Conservation (phyloP, 805 yeast species). For the Metschnikowia corniflorae region DNA sequence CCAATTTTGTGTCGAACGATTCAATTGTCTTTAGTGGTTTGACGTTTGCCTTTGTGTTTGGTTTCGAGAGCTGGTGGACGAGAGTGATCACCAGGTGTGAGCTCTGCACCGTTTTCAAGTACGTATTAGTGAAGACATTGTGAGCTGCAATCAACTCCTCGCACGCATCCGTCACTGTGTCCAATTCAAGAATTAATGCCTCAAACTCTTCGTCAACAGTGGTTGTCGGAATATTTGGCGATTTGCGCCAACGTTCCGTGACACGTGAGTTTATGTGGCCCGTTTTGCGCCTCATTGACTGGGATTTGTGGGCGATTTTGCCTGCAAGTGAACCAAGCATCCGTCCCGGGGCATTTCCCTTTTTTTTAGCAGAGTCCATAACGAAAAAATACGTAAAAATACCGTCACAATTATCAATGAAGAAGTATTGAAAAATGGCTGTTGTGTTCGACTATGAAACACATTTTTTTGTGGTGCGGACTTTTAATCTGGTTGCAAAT, state of each 20-base stretch:
- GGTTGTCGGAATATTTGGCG: slow-evolving; percentile 6
- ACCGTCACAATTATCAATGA: too few relatives aligned
- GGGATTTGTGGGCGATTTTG: slow-evolving; percentile 7
- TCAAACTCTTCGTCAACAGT: slow-evolving; percentile 41
- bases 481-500: too few relatives aligned
- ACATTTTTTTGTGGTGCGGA: too few relatives aligned
- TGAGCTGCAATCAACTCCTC: slow-evolving; percentile 9
- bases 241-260: slow-evolving; percentile 10
- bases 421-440: too few relatives aligned
- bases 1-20: neutral
- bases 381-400: too few relatives aligned
- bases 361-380: too few relatives aligned
- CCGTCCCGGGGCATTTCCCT: too few relatives aligned
- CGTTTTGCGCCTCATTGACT: slow-evolving; percentile 6
- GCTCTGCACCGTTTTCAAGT: slow-evolving; percentile 15
- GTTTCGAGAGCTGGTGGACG: slow-evolving; percentile 15
- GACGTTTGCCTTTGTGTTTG: slow-evolving; percentile 1
- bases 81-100: slow-evolving; percentile 24
- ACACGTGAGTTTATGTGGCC: slow-evolving; percentile 8
- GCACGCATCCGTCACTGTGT: slow-evolving; percentile 13
- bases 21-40: neutral
- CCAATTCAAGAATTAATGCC: slow-evolving; percentile 20
- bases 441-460: too few relatives aligned
- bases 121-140: slow-evolving; percentile 6
- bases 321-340: slow-evolving; percentile 7